Evolutionary conservation across 2,329 filamentous ascomycete genomes (phyloP).

Genomic region (Dactylella cylindrospora): DNA sequence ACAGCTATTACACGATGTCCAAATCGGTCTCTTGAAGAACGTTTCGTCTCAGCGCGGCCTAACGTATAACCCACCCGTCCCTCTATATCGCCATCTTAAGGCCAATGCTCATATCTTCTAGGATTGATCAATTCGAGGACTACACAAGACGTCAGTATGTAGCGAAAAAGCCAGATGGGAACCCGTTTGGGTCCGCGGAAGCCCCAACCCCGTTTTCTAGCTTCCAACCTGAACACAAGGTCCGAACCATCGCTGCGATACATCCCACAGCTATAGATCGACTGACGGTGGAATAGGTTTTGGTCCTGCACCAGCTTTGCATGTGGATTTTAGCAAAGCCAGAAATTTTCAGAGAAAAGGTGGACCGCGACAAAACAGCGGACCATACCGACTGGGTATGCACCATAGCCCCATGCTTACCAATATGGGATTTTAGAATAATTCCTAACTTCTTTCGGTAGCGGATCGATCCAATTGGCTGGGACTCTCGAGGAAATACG

Average conservation of each 20-base stretch:
- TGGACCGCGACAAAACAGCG: conserved; percentile 73
- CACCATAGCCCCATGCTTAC: background rate
- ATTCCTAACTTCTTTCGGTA: conserved; percentile 49
- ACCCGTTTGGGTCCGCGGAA: conserved; percentile 82
- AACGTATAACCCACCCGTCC: conserved; percentile 60
- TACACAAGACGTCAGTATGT: conserved; percentile 87
- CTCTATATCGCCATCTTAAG: conserved; percentile 6
- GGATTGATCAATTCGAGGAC: conserved; percentile 85
- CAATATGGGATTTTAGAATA: conserved; percentile 7
- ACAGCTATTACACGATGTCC: conserved; percentile 74
- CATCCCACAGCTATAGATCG: background rate
- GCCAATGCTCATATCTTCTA: conserved; percentile 52
- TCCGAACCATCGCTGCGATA: background rate
- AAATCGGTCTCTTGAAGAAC: conserved; percentile 83
- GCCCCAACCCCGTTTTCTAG: conserved; percentile 68
- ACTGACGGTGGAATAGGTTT: conserved; percentile 60
- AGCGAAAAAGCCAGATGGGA: conserved; percentile 73
- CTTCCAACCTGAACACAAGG: conserved; percentile 16
- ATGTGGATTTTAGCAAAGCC: conserved; percentile 86
- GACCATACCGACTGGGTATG: conserved; percentile 84
- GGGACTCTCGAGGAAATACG: conserved; percentile 80
- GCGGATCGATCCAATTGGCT: conserved; percentile 81
- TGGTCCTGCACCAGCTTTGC: conserved; percentile 82
- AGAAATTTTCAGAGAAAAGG: conserved; percentile 80
- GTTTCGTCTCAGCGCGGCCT: conserved; percentile 91